A percentile compares a stretch with the other conserved stretches of the same genome.
Evolutionary conservation across 805 yeast genomes (phyloP).

Genomic region (Yarrowia osloensis): DNA sequence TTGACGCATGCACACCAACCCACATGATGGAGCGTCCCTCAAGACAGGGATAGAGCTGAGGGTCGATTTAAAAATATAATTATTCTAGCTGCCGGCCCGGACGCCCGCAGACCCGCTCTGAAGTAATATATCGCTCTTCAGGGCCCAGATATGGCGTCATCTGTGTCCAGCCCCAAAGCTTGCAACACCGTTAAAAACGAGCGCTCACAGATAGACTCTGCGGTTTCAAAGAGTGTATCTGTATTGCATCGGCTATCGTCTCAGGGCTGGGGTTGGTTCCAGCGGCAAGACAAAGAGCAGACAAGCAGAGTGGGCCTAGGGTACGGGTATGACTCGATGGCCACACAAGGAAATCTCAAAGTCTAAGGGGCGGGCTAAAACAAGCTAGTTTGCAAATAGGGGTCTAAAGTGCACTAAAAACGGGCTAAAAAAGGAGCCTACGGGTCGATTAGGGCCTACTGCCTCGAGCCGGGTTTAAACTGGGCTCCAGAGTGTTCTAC

Average conservation of each 20-base stretch:
- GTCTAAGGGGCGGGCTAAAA: not conserved
- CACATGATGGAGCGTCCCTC: not conserved
- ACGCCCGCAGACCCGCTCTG: not conserved
- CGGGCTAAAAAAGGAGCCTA: not conserved
- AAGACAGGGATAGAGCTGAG: not conserved
- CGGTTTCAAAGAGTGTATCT: not conserved
- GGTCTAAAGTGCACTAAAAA: not conserved
- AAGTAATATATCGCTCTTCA: not conserved
- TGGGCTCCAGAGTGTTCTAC: no score
- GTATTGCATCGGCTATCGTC: constrained; percentile 1
- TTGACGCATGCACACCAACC: not conserved
- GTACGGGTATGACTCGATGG: not conserved
- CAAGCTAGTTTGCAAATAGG: no score
- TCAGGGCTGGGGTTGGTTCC: not conserved
- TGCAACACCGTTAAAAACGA: no score
- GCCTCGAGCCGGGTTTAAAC: no score
- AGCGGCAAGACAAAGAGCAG: not conserved
- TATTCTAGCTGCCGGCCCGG: not conserved
- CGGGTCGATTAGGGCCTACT: no score
- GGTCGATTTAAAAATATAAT: no score
- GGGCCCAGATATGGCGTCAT: not conserved
- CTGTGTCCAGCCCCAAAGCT: not conserved
- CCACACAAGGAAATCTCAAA: not conserved
- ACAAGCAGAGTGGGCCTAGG: not conserved
- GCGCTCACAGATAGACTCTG: not conserved